A percentile compares a stretch with the other conserved stretches of the same genome.
phyloP scores from a whole-genome alignment of 805 yeast genomes.

The Hyphopichia homilentoma region DNA sequence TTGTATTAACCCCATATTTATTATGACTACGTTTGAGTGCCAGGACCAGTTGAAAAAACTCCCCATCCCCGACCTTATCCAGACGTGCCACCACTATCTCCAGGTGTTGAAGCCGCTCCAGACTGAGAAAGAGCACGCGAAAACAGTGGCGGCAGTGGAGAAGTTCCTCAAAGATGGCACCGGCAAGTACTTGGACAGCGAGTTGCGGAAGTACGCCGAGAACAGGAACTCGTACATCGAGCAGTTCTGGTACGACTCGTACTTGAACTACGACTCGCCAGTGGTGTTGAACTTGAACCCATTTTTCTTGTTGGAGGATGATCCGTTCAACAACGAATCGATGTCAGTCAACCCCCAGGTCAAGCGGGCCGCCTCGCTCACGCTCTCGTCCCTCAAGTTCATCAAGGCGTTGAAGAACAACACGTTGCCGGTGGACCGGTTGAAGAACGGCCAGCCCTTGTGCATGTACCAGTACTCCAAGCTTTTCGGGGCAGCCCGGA shows the following conservation, averaged over 20 bases:
- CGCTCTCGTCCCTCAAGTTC: conserved; percentile 74
- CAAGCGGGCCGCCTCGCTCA: conserved; percentile 75
- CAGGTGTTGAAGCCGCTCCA: conserved; percentile 75
- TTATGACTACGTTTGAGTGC: conserved; percentile 49
- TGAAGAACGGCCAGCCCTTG: conserved; percentile 58
- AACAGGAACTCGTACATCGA: conserved; percentile 79
- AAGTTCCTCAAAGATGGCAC: conserved; percentile 48
- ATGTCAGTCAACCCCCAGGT: conserved; percentile 53
- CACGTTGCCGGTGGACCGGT: conserved; percentile 66
- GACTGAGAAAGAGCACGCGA: conserved; percentile 63
- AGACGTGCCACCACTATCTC: conserved; percentile 65
- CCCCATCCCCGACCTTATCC: conserved; percentile 75
- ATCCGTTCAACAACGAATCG: conserved; percentile 67
- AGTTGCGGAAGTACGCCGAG: conserved; percentile 57
- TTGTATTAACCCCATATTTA: no score
- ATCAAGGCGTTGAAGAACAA: conserved; percentile 73
- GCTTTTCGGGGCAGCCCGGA: conserved; percentile 82
- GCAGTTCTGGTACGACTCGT: conserved; percentile 93
- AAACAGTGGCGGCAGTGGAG: conserved; percentile 56
- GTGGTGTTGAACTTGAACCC: conserved; percentile 93
- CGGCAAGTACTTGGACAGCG: conserved; percentile 59
- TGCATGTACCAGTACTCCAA: conserved; percentile 92
- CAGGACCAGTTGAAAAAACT: conserved; percentile 60
- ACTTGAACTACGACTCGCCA: conserved; percentile 80
- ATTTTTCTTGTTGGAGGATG: conserved; percentile 85